Evolutionary conservation across 768 basidiomycete species (phyloP).

Genomic region (Sarcodon aspratus): DNA sequence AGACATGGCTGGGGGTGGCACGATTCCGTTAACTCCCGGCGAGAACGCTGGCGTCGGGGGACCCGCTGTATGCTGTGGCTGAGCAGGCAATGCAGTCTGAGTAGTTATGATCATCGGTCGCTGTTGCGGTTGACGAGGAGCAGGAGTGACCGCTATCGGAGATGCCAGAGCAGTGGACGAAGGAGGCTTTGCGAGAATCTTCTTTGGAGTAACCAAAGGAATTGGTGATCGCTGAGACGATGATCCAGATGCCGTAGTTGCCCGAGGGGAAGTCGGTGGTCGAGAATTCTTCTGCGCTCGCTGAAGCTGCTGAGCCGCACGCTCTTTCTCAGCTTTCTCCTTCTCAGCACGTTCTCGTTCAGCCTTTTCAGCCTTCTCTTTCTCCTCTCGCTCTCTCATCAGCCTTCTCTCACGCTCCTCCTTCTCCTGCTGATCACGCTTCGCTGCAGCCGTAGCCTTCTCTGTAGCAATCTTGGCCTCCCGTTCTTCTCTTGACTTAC

Average conservation of each 20-base stretch:
- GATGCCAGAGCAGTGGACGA: constrained; percentile 10
- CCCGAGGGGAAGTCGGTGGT: constrained; percentile 39
- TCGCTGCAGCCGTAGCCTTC: constrained; percentile 25
- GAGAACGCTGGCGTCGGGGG: constrained; percentile 38
- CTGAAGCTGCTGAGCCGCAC: constrained; percentile 17
- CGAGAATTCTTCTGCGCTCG: constrained; percentile 31
- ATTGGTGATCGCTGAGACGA: constrained; percentile 34
- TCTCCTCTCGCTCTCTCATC: constrained; percentile 42
- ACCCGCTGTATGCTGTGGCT: constrained; percentile 33
- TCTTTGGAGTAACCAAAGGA: constrained; percentile 43
- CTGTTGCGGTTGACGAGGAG: constrained; percentile 24
- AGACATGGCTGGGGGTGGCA: constrained; percentile 34
- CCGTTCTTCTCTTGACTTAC: constrained; percentile 51
- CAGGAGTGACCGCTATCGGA: constrained; percentile 17
- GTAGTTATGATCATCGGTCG: constrained; percentile 20
- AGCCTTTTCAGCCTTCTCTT: constrained; percentile 16
- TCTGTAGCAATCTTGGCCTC: constrained; percentile 45
- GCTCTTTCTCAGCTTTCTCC: constrained; percentile 17
- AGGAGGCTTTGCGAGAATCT: constrained; percentile 42
- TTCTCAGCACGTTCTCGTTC: constrained; percentile 18
- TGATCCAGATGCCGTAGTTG: constrained; percentile 32
- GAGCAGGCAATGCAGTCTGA: constrained; percentile 39
- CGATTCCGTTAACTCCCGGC: constrained; percentile 28
- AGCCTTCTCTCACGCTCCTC: constrained; percentile 59
- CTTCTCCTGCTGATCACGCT: constrained; percentile 40